Evolutionary conservation across 2,329 filamentous ascomycete genomes (phyloP).

Genomic region (Apiospora saccharicola): DNA sequence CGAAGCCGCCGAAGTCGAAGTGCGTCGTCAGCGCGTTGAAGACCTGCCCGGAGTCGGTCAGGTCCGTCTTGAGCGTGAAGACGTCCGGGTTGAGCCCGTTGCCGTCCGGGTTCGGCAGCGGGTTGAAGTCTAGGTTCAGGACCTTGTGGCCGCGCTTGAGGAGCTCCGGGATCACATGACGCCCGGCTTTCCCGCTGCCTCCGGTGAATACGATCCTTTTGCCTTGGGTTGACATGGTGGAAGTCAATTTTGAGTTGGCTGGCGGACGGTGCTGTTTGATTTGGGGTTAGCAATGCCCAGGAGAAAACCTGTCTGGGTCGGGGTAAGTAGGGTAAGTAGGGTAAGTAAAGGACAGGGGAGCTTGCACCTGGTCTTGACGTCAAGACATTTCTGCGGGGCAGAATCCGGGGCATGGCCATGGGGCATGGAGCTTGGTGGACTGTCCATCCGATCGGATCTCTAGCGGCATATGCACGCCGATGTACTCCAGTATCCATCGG

Average conservation of each 20-base stretch:
- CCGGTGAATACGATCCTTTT: conserved; percentile 45
- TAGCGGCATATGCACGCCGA: neutral
- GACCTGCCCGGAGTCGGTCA: conserved; percentile 47
- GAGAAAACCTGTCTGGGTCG: neutral
- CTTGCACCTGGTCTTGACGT: neutral
- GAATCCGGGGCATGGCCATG: neutral
- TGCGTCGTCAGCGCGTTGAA: conserved; percentile 52
- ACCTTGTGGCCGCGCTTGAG: conserved; percentile 43
- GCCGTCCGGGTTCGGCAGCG: conserved; percentile 35
- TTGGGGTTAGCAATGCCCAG: neutral
- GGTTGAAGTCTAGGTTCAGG: conserved; percentile 45
- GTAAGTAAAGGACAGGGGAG: neutral
- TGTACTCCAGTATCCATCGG: neutral
- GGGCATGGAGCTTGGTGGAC: neutral
- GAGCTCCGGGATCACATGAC: conserved; percentile 44
- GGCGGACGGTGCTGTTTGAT: neutral
- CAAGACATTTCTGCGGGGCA: conserved; percentile 9
- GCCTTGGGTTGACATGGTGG: conserved; percentile 26
- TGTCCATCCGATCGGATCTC: neutral
- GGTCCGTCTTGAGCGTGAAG: conserved; percentile 45
- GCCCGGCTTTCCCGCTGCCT: conserved; percentile 45
- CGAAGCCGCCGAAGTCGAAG: conserved; percentile 49
- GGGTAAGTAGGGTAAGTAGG: neutral
- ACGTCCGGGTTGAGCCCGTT: conserved; percentile 34
- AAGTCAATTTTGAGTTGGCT: neutral